Conservation (phyloP, 2,329 filamentous ascomycete species). For the Thielaviopsis punctulata region DNA sequence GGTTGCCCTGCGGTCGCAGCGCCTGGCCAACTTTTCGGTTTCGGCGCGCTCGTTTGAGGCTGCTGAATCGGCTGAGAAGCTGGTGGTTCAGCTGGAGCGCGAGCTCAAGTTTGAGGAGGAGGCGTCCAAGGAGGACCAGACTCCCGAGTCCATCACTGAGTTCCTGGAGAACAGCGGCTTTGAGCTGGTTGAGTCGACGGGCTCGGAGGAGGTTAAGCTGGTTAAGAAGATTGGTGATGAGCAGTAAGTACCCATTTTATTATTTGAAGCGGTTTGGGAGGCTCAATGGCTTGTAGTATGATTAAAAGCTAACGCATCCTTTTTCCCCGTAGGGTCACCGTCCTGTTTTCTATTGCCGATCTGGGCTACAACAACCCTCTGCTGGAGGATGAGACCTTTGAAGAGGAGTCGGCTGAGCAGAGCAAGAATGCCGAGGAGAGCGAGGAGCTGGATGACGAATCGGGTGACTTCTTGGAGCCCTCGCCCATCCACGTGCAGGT, state of each 20-base stretch:
- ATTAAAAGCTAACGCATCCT: conserved; percentile 7
- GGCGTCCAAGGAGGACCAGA: conserved; percentile 53
- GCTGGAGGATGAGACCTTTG: conserved; percentile 36
- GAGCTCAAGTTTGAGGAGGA: conserved; percentile 75
- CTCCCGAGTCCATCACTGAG: conserved; percentile 65
- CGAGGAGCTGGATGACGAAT: conserved; percentile 32
- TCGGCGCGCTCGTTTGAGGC: conserved; percentile 38
- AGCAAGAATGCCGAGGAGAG: conserved; percentile 37
- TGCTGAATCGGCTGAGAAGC: conserved; percentile 47
- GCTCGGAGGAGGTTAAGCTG: conserved; percentile 76
- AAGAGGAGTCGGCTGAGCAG: conserved; percentile 33
- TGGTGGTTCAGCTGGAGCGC: conserved; percentile 51
- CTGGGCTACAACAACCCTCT: conserved; percentile 49
- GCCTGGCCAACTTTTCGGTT: conserved; percentile 21
- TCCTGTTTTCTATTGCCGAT: conserved; percentile 74
- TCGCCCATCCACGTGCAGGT: conserved; percentile 70
- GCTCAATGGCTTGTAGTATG: too few relatives aligned
- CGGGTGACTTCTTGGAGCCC: conserved; percentile 28
- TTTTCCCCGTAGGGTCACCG: conserved; percentile 36
- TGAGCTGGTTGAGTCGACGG: conserved; percentile 63
- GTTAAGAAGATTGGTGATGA: conserved; percentile 74
- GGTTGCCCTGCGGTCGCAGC: conserved; percentile 25
- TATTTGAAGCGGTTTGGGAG: not conserved
- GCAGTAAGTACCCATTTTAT: conserved; percentile 40
- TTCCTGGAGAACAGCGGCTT: conserved; percentile 77